Conservation (phyloP, 2,329 filamentous ascomycete species). For the Lomentospora prolificans region DNA sequence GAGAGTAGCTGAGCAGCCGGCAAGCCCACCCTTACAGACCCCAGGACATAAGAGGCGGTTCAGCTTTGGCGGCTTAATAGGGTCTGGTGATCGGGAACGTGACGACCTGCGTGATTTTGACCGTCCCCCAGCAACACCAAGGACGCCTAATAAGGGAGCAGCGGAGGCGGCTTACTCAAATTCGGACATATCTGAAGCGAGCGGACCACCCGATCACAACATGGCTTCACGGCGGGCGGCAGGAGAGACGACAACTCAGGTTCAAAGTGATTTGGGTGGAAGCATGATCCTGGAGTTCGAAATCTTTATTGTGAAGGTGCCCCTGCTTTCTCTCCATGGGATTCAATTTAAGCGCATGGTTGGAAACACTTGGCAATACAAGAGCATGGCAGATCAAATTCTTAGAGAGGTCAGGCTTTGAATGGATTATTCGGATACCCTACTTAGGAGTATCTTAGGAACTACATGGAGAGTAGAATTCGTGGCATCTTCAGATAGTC, state of each 20-base stretch:
- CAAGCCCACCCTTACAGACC: constrained; percentile 43
- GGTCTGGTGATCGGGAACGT: constrained; percentile 50
- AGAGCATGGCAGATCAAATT: constrained; percentile 96
- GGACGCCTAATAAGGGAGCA: constrained; percentile 33
- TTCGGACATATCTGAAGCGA: constrained; percentile 78
- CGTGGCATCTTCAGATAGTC: too few species aligned
- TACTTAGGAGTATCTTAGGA: too few species aligned
- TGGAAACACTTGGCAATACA: constrained; percentile 97
- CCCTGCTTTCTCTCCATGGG: constrained; percentile 81
- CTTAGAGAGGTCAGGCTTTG: constrained; percentile 62
- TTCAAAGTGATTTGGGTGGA: constrained; percentile 78
- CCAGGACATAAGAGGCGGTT: constrained; percentile 65
- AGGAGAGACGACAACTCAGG: constrained; percentile 84
- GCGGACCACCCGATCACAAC: constrained; percentile 46
- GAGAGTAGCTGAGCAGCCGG: constrained; percentile 55
- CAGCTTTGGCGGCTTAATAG: constrained; percentile 63
- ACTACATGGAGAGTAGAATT: background rate
- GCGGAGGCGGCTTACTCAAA: constrained; percentile 70
- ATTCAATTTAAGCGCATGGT: constrained; percentile 97
- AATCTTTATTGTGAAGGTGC: constrained; percentile 96
- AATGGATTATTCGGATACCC: background rate
- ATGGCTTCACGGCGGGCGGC: constrained; percentile 48
- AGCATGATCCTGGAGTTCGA: constrained; percentile 85
- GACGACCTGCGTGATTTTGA: constrained; percentile 61
- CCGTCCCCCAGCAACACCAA: constrained; percentile 28